Evolutionary conservation across 2,329 filamentous ascomycete species (phyloP).

Genomic region (Clonostachys chloroleuca): DNA sequence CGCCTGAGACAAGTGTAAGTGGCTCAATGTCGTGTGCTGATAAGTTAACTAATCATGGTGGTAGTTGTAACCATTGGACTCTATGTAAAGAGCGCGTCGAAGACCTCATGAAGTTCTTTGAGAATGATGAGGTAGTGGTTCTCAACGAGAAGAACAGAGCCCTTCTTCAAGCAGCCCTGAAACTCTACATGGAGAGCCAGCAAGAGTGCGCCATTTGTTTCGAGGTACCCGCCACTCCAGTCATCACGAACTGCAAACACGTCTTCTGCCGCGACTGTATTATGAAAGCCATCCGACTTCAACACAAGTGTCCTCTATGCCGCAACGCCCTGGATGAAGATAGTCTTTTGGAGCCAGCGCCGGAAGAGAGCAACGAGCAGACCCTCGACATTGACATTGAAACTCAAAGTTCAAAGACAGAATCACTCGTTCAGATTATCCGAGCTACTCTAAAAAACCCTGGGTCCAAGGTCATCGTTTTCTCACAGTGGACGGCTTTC

Average conservation of each 20-base stretch:
- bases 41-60: constrained; percentile 5
- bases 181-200: constrained; percentile 72
- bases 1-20: constrained; percentile 70
- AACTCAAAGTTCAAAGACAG: constrained; percentile 75
- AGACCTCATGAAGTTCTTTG: constrained; percentile 65
- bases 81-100: constrained; percentile 72
- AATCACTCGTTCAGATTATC: constrained; percentile 72
- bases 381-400: constrained; percentile 53
- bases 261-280: constrained; percentile 75
- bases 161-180: constrained; percentile 70
- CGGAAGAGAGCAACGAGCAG: constrained; percentile 38
- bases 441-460: constrained; percentile 61
- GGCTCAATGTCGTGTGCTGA: neutral
- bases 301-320: constrained; percentile 83
- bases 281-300: constrained; percentile 65
- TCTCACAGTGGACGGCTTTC: constrained; percentile 76
- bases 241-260: constrained; percentile 85
- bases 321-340: constrained; percentile 61
- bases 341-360: constrained; percentile 60
- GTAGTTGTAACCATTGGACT: constrained; percentile 79
- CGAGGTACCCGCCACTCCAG: constrained; percentile 64
- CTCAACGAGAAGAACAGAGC: constrained; percentile 69
- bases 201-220: constrained; percentile 84
- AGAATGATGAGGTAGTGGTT: constrained; percentile 61
- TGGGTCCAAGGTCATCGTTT: constrained; percentile 66